phyloP scores from a whole-genome alignment of 352 stramenopile genomes.

The Blastocystis sp. region DNA sequence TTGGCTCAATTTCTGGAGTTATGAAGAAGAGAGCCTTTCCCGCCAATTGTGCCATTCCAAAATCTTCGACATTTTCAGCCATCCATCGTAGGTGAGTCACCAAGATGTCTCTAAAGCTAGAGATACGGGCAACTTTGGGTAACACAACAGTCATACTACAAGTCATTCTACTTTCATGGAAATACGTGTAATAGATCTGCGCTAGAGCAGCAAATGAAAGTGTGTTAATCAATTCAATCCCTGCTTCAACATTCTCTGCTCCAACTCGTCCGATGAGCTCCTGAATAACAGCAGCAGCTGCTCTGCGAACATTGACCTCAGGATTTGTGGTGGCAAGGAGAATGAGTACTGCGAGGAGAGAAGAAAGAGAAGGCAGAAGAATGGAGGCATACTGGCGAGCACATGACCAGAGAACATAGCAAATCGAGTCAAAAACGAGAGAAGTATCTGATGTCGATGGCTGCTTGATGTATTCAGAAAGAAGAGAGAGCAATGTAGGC shows the following conservation, averaged over 20 bases:
- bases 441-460: background rate
- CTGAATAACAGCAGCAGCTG: background rate
- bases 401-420: background rate
- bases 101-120: background rate
- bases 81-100: background rate
- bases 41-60: background rate
- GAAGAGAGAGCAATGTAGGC: background rate
- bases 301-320: background rate
- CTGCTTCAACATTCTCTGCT: background rate
- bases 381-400: background rate
- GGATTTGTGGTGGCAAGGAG: background rate
- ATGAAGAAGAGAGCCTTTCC: background rate
- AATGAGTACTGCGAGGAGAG: background rate
- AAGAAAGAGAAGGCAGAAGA: background rate
- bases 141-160: background rate
- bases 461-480: background rate
- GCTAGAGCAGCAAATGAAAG: background rate
- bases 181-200: background rate
- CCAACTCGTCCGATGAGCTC: background rate
- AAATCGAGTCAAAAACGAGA: background rate
- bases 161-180: background rate
- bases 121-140: background rate
- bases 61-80: background rate
- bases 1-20: background rate
- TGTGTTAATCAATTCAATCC: background rate